These are phyloP conservation scores for Cymbopogon flexuosus DNA, from an alignment of 202 grass and related monocot species.

Conservation along the genomic window DNA sequence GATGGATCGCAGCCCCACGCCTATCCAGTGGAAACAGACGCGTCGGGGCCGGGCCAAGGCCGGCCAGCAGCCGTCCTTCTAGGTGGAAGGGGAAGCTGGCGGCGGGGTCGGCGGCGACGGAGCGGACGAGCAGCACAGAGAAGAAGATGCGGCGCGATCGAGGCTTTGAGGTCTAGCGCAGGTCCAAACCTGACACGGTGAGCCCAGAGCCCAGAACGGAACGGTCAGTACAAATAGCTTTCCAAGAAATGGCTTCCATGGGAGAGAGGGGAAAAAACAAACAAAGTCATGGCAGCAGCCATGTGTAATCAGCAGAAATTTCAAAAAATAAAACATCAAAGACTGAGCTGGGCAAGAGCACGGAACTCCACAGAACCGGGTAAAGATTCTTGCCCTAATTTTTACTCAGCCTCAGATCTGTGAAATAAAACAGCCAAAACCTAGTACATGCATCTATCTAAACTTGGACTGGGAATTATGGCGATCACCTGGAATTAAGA, in stretches of 20 bases:
- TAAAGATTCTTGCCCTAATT: background rate
- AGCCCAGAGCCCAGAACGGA: constrained; percentile 2
- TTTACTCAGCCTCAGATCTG: background rate
- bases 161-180: constrained; percentile 26
- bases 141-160: constrained; percentile 20
- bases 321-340: too few relatives aligned
- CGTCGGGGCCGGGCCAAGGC: background rate
- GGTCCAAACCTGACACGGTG: constrained; percentile 9
- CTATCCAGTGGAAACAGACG: background rate
- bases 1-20: constrained; percentile 29
- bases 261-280: background rate
- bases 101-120: background rate
- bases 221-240: background rate
- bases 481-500: background rate
- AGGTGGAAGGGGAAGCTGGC: background rate
- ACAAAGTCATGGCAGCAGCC: background rate
- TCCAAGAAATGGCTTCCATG: background rate
- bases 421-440: background rate
- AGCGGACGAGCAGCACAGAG: constrained; percentile 1
- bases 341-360: background rate
- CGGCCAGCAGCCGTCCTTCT: background rate
- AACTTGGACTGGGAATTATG: background rate
- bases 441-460: background rate
- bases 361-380: background rate
- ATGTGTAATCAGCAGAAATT: too few relatives aligned